A percentile compares a stretch with the other conserved stretches of the same genome.
Evolutionary conservation across 495 filamentous ascomycete genomes (phyloP).

Genomic region (Aspergillus carlsbadensis): DNA sequence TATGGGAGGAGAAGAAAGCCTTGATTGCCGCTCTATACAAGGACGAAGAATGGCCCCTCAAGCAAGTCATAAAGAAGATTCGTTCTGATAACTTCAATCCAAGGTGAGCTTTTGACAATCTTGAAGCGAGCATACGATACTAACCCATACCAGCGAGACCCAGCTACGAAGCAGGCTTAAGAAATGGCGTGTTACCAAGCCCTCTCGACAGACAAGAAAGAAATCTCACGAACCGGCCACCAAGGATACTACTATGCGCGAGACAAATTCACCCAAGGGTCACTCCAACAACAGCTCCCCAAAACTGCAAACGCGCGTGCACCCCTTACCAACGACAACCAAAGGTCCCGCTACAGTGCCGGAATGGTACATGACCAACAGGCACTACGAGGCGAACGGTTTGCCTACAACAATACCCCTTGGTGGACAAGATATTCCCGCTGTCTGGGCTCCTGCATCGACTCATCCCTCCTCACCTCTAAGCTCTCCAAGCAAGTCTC

Average conservation of each 20-base stretch:
- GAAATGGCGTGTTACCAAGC: conserved; percentile 52
- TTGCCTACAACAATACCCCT: conserved; percentile 19
- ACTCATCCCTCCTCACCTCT: conserved; percentile 27
- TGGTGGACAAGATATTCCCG: conserved; percentile 15
- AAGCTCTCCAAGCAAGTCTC: conserved; percentile 28
- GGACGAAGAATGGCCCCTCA: conserved; percentile 51
- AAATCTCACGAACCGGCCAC: conserved; percentile 33
- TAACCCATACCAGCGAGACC: conserved; percentile 36
- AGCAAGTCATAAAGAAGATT: conserved; percentile 51
- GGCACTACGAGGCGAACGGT: conserved; percentile 17
- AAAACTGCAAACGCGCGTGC: conserved; percentile 9
- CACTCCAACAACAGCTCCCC: conserved; percentile 17
- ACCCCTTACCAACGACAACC: conserved; percentile 3
- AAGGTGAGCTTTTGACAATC: conserved; percentile 29
- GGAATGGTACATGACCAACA: conserved; percentile 24
- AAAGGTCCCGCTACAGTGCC: conserved; percentile 8
- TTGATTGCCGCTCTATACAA: conserved; percentile 49
- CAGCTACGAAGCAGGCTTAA: conserved; percentile 48
- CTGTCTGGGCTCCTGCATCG: conserved; percentile 24
- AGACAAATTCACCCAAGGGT: conserved; percentile 21
- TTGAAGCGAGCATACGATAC: neutral
- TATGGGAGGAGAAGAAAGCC: conserved; percentile 51
- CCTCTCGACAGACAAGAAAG: conserved; percentile 47
- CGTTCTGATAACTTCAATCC: conserved; percentile 49
- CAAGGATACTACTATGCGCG: conserved; percentile 26